Evolutionary conservation across 2,329 filamentous ascomycete species (phyloP), one percentile per base, ranked within the genome.

Genomic region (Aaosphaeria pasadenensis): DNA sequence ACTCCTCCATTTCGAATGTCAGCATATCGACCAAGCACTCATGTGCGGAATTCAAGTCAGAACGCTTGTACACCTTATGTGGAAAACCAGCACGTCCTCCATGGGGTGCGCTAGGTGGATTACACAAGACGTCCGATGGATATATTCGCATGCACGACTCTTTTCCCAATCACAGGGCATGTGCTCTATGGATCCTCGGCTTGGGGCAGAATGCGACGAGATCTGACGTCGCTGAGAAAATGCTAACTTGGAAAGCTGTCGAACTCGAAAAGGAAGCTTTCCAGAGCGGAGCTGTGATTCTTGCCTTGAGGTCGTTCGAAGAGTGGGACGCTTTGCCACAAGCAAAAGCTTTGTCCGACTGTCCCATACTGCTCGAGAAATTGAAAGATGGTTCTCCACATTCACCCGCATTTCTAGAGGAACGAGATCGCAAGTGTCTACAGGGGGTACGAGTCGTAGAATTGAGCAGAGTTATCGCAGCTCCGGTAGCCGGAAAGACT

Each of bases 121-220:
- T 83, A 0, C 74, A 84, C 55, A 69, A 68, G 45, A 75, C 79
- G 0, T 60, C 62, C 0, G 79, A 83, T 49, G 80, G 79, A 1
- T 67, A 78, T 43, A 73, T 84, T 2, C 73, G 80, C 2, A 74
- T 83, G 41, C 81, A 84, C 51, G 80, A 83, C 46, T 60, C 60
- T 0, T 83, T 83, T 47, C 70, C 74, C 0, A 74, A 82, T 44
- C 80, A 84, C 49, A 70, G 72, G 0, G 30, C 66, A 2, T 76
- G 73, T 3, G 71, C 74, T 0, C 60, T 77, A 3, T 49, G 60
- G 3, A 62, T 83, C 0, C 63, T 84, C 0, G 73, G 71, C 0
- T 58, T 79, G 5, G 41, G 59, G 0, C 45, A 48, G 0, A 51
- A 54, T 29, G 67, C 73, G 3, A 66, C 57, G 6, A 69, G 72